These are phyloP conservation scores for Agapanthus africanus DNA, from an alignment of 106 monocot genomes.

Conservation along the genomic window DNA sequence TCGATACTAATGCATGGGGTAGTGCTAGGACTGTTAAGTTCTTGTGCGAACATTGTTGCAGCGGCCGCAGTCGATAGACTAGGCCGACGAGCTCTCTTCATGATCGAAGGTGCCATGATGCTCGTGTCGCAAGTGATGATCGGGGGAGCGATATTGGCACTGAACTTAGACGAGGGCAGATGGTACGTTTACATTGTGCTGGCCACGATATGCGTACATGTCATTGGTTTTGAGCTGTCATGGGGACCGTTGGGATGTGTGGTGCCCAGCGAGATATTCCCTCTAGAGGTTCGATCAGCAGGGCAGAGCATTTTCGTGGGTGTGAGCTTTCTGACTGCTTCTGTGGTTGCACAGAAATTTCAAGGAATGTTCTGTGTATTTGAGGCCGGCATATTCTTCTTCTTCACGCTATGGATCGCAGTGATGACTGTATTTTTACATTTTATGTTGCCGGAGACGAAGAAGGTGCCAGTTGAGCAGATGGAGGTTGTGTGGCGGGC, in stretches of 20 bases:
- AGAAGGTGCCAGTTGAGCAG: slow-evolving; percentile 8
- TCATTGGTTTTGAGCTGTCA: slow-evolving; percentile 31
- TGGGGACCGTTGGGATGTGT: slow-evolving; percentile 43
- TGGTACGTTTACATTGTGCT: slow-evolving; percentile 18
- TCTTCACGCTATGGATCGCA: slow-evolving; percentile 15
- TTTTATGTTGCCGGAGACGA: slow-evolving; percentile 18
- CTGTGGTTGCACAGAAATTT: slow-evolving; percentile 25
- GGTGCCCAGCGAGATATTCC: slow-evolving; percentile 37
- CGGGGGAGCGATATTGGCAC: slow-evolving; percentile 17
- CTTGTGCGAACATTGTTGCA: slow-evolving; percentile 2
- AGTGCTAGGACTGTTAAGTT: neutral
- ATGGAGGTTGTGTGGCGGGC: slow-evolving; percentile 1
- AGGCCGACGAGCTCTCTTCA: slow-evolving; percentile 27
- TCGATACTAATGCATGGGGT: slow-evolving; percentile 11
- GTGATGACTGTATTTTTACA: slow-evolving; percentile 10
- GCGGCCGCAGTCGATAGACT: slow-evolving; percentile 20
- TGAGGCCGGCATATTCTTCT: slow-evolving; percentile 24
- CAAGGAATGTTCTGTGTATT: slow-evolving; percentile 24
- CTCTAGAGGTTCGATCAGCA: slow-evolving; percentile 25
- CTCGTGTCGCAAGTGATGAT: slow-evolving; percentile 20
- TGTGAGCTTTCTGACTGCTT: slow-evolving; percentile 17
- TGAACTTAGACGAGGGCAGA: slow-evolving; percentile 17
- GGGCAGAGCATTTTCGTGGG: slow-evolving; percentile 38
- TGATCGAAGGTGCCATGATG: slow-evolving; percentile 32
- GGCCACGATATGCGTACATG: slow-evolving; percentile 11